Base-by-base conservation (phyloP, 345 rosid genomes). In the Gossypium arboreum region DNA sequence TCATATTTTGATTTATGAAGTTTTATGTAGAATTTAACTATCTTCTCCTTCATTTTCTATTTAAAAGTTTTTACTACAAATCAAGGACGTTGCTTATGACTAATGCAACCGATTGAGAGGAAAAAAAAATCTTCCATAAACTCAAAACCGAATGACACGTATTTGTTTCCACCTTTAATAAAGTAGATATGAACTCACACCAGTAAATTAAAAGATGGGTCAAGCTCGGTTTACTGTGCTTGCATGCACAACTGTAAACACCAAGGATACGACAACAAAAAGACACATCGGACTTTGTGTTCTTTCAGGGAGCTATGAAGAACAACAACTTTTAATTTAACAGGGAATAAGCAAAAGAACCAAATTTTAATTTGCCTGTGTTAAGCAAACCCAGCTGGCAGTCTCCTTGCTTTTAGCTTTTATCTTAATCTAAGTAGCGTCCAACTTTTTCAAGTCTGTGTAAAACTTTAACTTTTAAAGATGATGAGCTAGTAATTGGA, bases 171-270 rank as follows among this genome's bases (percentile, higher is more conserved):
- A 58, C 20, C 75, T 80, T 80, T 76, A 68, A 66, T 75, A 79
- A 86, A 84, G 82, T 73, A 79, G 83, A 79, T 74, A 74, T 57
- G 79, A 80, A 73, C 69, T 76, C 64, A 24, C 59, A 67, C 45
- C 73, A 27, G 64, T 54, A 22, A 34, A 56, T 15, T 13, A 60
- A 62, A 47, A 60, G 54, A 44, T 16, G 71, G 60, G 61, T 60
- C 71, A 17, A 50, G 1, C 22, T 62, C 68, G 27, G 1, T 45
- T 75, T 9, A 66, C 50, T 57, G 58, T 74, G 12, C 17, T 55
- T 70, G 69, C 51, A 18, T 45, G 41, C 45, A n/a, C 3, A 17
- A 29, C 61, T 2, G 25, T 52, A 13, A 70, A 74, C 44, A 62
- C 39, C 69, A 20, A 10, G 68, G 41, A 22, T 72, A 22, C 56